Percentiles rank a stretch among this genome's conserved stretches.
Conservation (phyloP, 108 stramenopile genomes). For the Cylindrotheca closterium region DNA sequence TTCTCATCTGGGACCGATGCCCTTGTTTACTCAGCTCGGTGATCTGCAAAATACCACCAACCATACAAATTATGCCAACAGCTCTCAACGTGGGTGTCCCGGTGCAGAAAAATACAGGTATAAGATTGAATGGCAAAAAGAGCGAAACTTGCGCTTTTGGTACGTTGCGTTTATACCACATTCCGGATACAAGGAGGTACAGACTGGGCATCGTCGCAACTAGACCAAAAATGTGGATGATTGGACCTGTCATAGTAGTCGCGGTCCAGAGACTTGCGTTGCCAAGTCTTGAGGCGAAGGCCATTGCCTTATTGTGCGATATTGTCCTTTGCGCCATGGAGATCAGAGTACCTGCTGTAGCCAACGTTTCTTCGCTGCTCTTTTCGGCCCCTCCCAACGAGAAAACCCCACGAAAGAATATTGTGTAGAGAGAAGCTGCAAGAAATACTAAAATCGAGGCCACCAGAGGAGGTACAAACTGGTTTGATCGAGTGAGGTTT, state of each 20-base stretch:
- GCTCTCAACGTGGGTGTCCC: constrained; percentile 62
- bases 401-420: constrained; percentile 65
- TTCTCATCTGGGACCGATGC: constrained; percentile 24
- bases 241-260: constrained; percentile 40
- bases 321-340: constrained; percentile 47
- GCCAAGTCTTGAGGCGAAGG: constrained; percentile 48
- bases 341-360: constrained; percentile 40
- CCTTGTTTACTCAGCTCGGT: neutral
- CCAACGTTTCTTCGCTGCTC: constrained; percentile 44
- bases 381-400: constrained; percentile 36
- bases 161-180: constrained; percentile 34
- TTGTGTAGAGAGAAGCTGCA: constrained; percentile 45
- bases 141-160: constrained; percentile 25
- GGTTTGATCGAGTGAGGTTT: constrained; percentile 51
- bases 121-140: constrained; percentile 50
- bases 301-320: constrained; percentile 41
- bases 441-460: constrained; percentile 55
- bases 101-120: constrained; percentile 54
- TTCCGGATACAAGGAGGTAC: constrained; percentile 29
- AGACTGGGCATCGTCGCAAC: constrained; percentile 55
- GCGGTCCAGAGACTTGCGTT: constrained; percentile 72
- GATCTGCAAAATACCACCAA: constrained; percentile 32
- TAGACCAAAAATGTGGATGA: constrained; percentile 56
- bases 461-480: constrained; percentile 50
- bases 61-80: constrained; percentile 40